Evolutionary conservation across 2,329 filamentous ascomycete genomes (phyloP), one percentile per base, ranked within the genome.

Genomic region (Penicillium sp.): DNA sequence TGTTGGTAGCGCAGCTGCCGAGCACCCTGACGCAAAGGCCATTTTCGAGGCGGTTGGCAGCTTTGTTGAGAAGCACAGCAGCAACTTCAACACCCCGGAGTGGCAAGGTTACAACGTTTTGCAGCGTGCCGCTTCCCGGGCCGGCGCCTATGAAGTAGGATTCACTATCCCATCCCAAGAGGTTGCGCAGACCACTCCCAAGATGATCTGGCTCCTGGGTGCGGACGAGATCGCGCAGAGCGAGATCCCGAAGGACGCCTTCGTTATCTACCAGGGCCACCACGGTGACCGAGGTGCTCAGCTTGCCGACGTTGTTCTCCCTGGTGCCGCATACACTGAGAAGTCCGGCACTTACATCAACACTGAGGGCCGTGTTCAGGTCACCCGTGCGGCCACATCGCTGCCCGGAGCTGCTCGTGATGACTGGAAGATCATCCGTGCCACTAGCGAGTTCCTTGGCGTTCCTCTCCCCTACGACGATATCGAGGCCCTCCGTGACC

Each of bases 81-180:
- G 80, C 59, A 95, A 85, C 75, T 96, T 98, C 77, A 75, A 81
- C 64, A 95, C 87, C 5, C 75, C 82, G 14, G 89, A 95, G 69
- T 97, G 94, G 89, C 93, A 95, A 69, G 93, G 91, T 50, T 98
- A 91, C 79, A 98, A 96, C 69, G 84, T 98, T 51, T 84, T 98
- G 42, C 93, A 98, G 74, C 84, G 91, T 56, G 86, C 89, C 52
- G 93, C 93, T 49, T 96, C 93, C 52, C 85, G 91, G 59, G 86
- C 86, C 29, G 93, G 89, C 67, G 93, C 93, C 51, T 98, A 89
- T 67, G 93, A 98, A 73, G 83, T 98, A 61, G 93, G 93, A 63
- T 98, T 96, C 73, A 88, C 87, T 28, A 85, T 89, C 11, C 88
- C 90, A 40, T 95, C 89, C 13, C 73, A 83, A 1, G 80, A 82